Conservation (phyloP, 1,284 basidiomycete species). For the Laetiporus sulphureus region DNA sequence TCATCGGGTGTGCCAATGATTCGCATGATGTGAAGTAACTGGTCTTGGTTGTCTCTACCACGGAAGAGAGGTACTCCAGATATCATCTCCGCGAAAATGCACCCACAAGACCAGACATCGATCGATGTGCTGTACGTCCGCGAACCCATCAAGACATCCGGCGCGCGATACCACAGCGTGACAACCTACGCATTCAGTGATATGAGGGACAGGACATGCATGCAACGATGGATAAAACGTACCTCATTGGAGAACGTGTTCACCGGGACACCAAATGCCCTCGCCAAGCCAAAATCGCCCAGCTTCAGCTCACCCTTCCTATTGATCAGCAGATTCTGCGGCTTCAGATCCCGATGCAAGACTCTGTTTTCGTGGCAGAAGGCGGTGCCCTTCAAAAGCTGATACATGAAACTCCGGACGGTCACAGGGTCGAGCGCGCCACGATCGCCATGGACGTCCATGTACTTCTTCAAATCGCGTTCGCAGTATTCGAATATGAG, state of each 20-base stretch:
- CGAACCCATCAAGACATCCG: constrained; percentile 95
- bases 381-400: constrained; percentile 94
- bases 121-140: constrained; percentile 98
- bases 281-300: constrained; percentile 93
- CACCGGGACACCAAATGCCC: constrained; percentile 94
- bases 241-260: constrained; percentile 97
- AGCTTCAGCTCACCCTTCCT: constrained; percentile 95
- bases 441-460: constrained; percentile 96
- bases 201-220: constrained; percentile 4
- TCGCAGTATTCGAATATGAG: constrained; percentile 99
- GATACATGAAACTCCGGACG: constrained; percentile 97
- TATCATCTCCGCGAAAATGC: constrained; percentile 99
- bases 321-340: constrained; percentile 97
- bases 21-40: constrained; percentile 95
- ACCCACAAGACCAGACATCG: constrained; percentile 99
- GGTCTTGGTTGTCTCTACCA: constrained; percentile 96
- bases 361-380: constrained; percentile 99
- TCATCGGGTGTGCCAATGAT: constrained; percentile 96
- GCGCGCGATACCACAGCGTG: constrained; percentile 98
- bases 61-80: constrained; percentile 96
- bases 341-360: constrained; percentile 95
- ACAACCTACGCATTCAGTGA: constrained; percentile 63
- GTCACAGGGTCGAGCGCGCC: constrained; percentile 90
- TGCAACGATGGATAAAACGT: constrained; percentile 17
- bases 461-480: constrained; percentile 98